Conservation (phyloP, 2,329 filamentous ascomycete species). For the Nigrospora oryzae region DNA sequence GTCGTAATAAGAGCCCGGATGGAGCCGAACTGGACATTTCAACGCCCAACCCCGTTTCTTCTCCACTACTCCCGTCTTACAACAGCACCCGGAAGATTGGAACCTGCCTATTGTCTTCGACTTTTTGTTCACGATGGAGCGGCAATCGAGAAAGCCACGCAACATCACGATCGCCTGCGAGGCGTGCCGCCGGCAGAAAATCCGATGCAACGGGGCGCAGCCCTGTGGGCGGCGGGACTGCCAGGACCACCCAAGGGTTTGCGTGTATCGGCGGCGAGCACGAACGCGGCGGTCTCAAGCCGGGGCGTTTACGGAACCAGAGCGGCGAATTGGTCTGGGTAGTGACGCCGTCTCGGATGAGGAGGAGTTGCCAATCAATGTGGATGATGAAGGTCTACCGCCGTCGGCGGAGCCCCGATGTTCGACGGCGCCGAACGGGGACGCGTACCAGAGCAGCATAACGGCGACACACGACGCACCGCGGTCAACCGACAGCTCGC, state of each 20-base stretch:
- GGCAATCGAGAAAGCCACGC: neutral
- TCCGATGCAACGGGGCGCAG: slow-evolving; percentile 9
- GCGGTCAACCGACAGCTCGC: slow-evolving; percentile 12
- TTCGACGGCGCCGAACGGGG: slow-evolving; percentile 4
- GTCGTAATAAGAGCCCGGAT: too few species aligned
- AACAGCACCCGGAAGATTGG: too few species aligned
- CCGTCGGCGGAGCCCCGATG: too few species aligned
- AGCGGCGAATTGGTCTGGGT: too few species aligned
- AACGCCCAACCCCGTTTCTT: too few species aligned
- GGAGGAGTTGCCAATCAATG: too few species aligned
- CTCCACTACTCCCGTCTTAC: too few species aligned
- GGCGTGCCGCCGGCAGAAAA: slow-evolving; percentile 11
- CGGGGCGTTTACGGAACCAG: neutral
- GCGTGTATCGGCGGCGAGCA: slow-evolving; percentile 16
- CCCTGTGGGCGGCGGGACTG: slow-evolving; percentile 8
- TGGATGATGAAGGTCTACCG: too few species aligned
- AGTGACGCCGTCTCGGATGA: too few species aligned
- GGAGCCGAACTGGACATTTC: too few species aligned
- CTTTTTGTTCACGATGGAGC: neutral
- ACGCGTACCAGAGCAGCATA: slow-evolving; percentile 10
- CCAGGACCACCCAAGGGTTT: slow-evolving; percentile 5
- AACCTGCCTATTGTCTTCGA: neutral
- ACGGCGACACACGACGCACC: slow-evolving; percentile 10
- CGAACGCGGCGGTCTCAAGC: neutral
- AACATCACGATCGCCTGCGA: slow-evolving; percentile 13